These are phyloP conservation scores for Phialemoniopsis sp. DNA, from an alignment of 2,329 filamentous ascomycete genomes.

Conservation along the genomic window DNA sequence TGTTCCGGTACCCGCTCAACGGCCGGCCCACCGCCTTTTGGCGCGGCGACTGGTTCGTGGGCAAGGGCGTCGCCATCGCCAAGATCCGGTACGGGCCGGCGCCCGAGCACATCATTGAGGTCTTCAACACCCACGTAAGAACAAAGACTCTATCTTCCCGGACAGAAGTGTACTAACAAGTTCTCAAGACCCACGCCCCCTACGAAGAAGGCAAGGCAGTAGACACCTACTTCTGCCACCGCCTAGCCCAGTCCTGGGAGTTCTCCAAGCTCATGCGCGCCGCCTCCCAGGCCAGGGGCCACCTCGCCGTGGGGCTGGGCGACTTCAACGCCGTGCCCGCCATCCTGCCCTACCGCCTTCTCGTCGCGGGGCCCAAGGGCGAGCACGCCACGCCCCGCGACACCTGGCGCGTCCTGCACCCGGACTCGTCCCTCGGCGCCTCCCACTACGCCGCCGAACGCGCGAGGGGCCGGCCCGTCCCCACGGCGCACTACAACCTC, in stretches of 20 bases:
- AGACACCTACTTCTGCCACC: conserved; percentile 86
- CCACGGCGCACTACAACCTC: conserved; percentile 75
- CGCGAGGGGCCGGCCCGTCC: conserved; percentile 46
- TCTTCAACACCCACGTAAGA: conserved; percentile 85
- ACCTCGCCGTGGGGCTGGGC: conserved; percentile 80
- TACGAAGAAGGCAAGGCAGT: conserved; percentile 66
- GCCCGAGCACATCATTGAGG: conserved; percentile 68
- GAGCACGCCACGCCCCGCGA: conserved; percentile 77
- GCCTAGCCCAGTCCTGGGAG: conserved; percentile 91
- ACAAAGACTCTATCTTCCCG: not conserved
- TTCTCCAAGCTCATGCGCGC: conserved; percentile 83
- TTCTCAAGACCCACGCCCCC: conserved; percentile 65
- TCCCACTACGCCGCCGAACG: conserved; percentile 60
- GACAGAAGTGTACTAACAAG: too few species aligned
- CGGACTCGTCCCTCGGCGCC: conserved; percentile 76
- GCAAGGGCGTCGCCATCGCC: conserved; percentile 87
- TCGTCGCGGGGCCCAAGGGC: conserved; percentile 72
- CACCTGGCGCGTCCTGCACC: conserved; percentile 79
- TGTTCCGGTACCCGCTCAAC: conserved; percentile 86
- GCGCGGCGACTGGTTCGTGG: conserved; percentile 93
- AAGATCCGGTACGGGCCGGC: conserved; percentile 67
- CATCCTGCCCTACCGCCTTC: conserved; percentile 77
- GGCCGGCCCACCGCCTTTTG: conserved; percentile 91
- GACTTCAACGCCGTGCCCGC: conserved; percentile 97
- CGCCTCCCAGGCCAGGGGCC: conserved; percentile 68